These are phyloP conservation scores for Alternaria brassicicola DNA, from an alignment of 2,329 filamentous ascomycete genomes.

Conservation along the genomic window DNA sequence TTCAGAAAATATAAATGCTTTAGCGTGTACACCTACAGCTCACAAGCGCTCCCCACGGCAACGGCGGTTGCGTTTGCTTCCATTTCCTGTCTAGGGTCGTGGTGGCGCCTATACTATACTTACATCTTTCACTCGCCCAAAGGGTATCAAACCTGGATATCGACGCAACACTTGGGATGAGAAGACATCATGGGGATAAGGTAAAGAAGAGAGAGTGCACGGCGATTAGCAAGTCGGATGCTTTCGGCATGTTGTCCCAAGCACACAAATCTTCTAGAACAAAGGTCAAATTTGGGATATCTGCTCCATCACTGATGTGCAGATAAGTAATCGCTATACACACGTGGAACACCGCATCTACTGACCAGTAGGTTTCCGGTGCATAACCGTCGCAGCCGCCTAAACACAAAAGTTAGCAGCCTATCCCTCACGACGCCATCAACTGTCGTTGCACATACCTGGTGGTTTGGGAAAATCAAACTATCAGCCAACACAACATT, in stretches of 20 bases:
- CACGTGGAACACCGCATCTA: conserved; percentile 5
- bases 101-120: neutral
- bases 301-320: neutral
- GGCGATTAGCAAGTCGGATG: neutral
- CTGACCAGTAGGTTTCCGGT: conserved; percentile 35
- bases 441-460: conserved; percentile 61
- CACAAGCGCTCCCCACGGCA: neutral
- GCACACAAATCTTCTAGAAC: neutral
- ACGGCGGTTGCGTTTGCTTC: neutral
- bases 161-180: neutral
- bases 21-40: neutral
- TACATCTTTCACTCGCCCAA: neutral
- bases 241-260: neutral
- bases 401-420: conserved; percentile 23
- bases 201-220: neutral
- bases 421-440: neutral
- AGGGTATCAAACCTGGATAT: neutral
- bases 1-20: neutral
- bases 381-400: conserved; percentile 48
- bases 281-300: neutral
- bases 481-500: conserved; percentile 92
- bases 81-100: neutral
- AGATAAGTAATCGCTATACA: conserved; percentile 5
- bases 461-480: conserved; percentile 85
- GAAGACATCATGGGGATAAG: neutral